Conservation (phyloP, 1,139 yeast species). For the Pneumocystis oryctolagi region DNA sequence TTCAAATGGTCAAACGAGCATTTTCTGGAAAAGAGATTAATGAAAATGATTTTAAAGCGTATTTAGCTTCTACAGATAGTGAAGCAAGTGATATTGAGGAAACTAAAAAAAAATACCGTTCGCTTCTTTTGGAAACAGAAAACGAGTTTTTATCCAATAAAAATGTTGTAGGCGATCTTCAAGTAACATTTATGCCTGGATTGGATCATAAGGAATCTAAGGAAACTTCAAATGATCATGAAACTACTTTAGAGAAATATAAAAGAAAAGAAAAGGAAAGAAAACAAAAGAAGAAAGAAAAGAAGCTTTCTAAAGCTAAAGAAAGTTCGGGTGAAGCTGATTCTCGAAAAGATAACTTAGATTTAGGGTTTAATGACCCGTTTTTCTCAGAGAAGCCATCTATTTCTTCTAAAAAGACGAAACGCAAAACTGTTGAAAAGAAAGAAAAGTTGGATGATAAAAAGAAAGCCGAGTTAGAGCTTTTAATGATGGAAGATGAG, state of each 20-base stretch:
- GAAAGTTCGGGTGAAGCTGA: constrained; percentile 19
- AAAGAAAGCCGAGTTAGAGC: constrained; percentile 20
- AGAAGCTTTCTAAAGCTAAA: constrained; percentile 19
- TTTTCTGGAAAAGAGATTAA: constrained; percentile 84
- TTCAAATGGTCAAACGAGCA: constrained; percentile 62
- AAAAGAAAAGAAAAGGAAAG: constrained; percentile 88
- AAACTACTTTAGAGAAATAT: constrained; percentile 66
- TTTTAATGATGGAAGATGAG: constrained; percentile 56
- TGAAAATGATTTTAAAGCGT: constrained; percentile 92
- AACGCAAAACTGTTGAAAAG: constrained; percentile 11
- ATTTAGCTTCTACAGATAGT: constrained; percentile 43
- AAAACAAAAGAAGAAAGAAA: constrained; percentile 63
- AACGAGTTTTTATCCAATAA: constrained; percentile 21
- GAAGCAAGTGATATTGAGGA: constrained; percentile 35
- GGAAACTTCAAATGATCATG: constrained; percentile 36
- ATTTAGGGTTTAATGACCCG: constrained; percentile 18
- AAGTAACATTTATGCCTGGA: constrained; percentile 89
- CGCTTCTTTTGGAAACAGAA: constrained; percentile 13
- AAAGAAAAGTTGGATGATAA: constrained; percentile 11
- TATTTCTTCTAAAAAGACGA: constrained; percentile 26
- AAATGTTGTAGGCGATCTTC: constrained; percentile 72
- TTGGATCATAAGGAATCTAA: constrained; percentile 41
- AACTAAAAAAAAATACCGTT: constrained; percentile 19
- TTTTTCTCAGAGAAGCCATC: constrained; percentile 19
- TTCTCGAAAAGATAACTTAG: constrained; percentile 17